phyloP scores from a whole-genome alignment of 75 land plant species.

The Adiantum capillusveneris region DNA sequence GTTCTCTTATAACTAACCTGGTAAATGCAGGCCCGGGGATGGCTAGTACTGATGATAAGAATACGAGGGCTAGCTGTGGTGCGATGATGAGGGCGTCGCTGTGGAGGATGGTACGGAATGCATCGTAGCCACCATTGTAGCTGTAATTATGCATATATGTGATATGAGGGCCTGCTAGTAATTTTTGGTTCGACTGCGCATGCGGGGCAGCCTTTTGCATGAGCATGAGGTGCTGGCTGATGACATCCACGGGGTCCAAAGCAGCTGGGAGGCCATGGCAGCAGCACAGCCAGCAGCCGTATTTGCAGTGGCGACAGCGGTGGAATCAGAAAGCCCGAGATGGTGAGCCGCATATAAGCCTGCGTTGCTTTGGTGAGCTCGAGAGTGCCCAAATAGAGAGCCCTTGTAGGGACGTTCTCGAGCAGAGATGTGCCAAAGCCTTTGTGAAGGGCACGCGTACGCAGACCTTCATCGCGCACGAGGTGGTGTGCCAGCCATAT shows the following conservation, averaged over 20 bases:
- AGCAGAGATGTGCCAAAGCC: conserved; percentile 80
- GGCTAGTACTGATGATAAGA: too few relatives aligned
- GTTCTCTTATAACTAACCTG: too few relatives aligned
- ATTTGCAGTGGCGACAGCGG: conserved; percentile 63
- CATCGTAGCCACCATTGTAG: conserved; percentile 72
- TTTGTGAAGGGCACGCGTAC: too few relatives aligned
- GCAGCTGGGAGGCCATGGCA: conserved; percentile 83
- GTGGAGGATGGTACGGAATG: conserved; percentile 60
- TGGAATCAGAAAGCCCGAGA: conserved; percentile 66
- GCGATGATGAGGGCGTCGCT: too few relatives aligned
- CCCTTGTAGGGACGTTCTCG: conserved; percentile 86
- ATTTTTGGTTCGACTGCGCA: conserved; percentile 7
- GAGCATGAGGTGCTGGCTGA: conserved; percentile 92
- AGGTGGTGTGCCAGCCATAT: too few relatives aligned
- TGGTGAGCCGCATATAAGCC: conserved; percentile 37
- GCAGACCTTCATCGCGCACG: not conserved
- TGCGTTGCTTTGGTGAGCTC: conserved; percentile 79
- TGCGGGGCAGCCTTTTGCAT: conserved; percentile 29
- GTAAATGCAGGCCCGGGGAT: too few relatives aligned
- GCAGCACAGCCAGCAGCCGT: conserved; percentile 79
- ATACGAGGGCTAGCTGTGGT: too few relatives aligned
- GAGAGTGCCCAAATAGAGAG: conserved; percentile 80
- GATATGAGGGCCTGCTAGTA: too few relatives aligned
- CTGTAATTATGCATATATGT: too few relatives aligned
- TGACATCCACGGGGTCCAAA: conserved; percentile 93